Evolutionary conservation across 495 filamentous ascomycete genomes (phyloP).

Genomic region (Halenospora varia): DNA sequence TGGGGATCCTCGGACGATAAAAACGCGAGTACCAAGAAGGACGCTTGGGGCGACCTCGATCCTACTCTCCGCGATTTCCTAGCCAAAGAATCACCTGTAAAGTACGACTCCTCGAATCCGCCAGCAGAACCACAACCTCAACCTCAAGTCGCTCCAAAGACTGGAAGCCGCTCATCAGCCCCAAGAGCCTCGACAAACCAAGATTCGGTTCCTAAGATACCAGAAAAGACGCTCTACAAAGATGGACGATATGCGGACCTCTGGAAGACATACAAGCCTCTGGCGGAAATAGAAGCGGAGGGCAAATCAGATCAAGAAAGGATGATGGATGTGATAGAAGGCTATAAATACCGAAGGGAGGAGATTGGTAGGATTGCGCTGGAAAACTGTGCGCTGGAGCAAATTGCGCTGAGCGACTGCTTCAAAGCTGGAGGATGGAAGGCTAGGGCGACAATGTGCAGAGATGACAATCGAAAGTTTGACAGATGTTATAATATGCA

Average conservation of each 20-base stretch:
- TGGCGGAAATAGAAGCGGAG: conserved; percentile 55
- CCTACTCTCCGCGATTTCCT: conserved; percentile 82
- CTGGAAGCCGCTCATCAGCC: conserved; percentile 16
- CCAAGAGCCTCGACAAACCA: no score
- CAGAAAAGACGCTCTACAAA: conserved; percentile 40
- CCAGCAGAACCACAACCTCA: conserved; percentile 20
- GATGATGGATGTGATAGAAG: conserved; percentile 70
- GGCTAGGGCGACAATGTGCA: conserved; percentile 68
- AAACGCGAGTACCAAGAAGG: conserved; percentile 28
- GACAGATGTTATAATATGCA: conserved; percentile 81
- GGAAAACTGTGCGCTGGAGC: conserved; percentile 90
- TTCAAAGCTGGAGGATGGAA: conserved; percentile 60
- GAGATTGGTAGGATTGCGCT: conserved; percentile 76
- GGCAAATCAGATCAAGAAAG: conserved; percentile 68
- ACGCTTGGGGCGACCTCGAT: conserved; percentile 79
- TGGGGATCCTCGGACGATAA: conserved; percentile 19
- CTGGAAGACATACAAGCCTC: conserved; percentile 82
- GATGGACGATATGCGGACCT: conserved; percentile 93
- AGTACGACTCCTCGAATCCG: conserved; percentile 45
- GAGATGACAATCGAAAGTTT: conserved; percentile 62
- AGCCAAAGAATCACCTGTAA: conserved; percentile 72
- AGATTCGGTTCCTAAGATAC: conserved; percentile 23
- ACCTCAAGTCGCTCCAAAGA: no score
- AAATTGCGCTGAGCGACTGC: conserved; percentile 70
- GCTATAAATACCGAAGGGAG: conserved; percentile 75